Conservation (phyloP, 441 rosid species). For the Mallotus repandus region DNA sequence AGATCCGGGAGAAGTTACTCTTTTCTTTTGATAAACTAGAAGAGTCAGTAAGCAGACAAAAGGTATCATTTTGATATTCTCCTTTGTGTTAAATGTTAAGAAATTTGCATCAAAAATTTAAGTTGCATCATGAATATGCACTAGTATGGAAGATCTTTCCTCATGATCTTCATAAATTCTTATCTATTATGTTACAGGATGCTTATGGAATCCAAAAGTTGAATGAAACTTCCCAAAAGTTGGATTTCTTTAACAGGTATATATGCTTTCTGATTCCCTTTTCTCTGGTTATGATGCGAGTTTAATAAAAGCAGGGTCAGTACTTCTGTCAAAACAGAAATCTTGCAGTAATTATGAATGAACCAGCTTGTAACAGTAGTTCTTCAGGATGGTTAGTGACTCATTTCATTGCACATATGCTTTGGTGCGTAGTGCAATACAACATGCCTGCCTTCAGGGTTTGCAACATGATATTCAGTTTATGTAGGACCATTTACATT, state of each 20-base stretch:
- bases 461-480: background rate
- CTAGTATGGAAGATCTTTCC: conserved; percentile 11
- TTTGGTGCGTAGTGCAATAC: background rate
- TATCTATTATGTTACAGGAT: conserved; percentile 55
- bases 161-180: conserved; percentile 14
- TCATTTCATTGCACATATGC: no score
- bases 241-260: conserved; percentile 85
- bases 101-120: conserved; percentile 10
- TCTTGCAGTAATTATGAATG: background rate
- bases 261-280: background rate
- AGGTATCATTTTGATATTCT: conserved; percentile 42
- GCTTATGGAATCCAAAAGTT: conserved; percentile 65
- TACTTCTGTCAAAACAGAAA: background rate
- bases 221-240: conserved; percentile 67
- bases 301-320: background rate
- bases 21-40: conserved; percentile 57
- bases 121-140: background rate
- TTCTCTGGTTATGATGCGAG: background rate
- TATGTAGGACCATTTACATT: background rate
- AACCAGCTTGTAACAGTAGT: background rate
- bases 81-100: conserved; percentile 17
- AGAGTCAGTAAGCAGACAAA: conserved; percentile 47
- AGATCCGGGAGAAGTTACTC: conserved; percentile 49
- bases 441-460: background rate
- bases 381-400: background rate